Conservation (phyloP, 257 asterid genomes). For the Asclepias syriaca region DNA sequence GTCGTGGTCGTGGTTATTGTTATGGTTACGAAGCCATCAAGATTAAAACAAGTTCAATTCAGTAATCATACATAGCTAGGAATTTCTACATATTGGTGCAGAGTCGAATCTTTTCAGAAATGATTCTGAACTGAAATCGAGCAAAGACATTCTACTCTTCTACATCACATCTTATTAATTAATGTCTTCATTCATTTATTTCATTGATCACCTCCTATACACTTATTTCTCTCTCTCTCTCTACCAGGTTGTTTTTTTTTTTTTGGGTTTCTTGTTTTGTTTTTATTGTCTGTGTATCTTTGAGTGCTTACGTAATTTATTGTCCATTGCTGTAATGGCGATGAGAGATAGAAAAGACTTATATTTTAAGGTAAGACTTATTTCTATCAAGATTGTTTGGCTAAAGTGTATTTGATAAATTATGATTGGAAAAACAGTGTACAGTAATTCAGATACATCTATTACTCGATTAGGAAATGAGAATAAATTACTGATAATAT, state of each 20-base stretch:
- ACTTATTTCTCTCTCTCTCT: neutral
- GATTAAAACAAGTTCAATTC: neutral
- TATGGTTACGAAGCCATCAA: neutral
- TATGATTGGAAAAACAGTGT: too few species aligned
- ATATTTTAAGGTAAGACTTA: too few species aligned
- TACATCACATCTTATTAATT: neutral
- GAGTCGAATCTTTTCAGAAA: slow-evolving; percentile 14
- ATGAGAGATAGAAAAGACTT: too few species aligned
- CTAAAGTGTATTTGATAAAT: too few species aligned
- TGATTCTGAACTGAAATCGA: slow-evolving; percentile 15
- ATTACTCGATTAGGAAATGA: too few species aligned
- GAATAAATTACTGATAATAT: too few species aligned
- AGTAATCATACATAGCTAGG: slow-evolving; percentile 16
- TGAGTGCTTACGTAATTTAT: too few species aligned
- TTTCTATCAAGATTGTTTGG: too few species aligned
- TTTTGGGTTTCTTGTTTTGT: neutral
- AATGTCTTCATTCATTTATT: too few species aligned
- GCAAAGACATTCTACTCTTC: neutral
- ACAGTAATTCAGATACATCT: too few species aligned
- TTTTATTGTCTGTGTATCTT: neutral
- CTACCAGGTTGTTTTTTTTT: neutral
- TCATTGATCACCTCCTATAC: too few species aligned
- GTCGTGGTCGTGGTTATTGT: neutral
- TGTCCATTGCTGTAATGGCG: too few species aligned
- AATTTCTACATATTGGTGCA: slow-evolving; percentile 3